A percentile compares a stretch with the other conserved stretches of the same genome.
phyloP scores from a whole-genome alignment of 768 basidiomycete genomes.

The Suillus tomentosus region DNA sequence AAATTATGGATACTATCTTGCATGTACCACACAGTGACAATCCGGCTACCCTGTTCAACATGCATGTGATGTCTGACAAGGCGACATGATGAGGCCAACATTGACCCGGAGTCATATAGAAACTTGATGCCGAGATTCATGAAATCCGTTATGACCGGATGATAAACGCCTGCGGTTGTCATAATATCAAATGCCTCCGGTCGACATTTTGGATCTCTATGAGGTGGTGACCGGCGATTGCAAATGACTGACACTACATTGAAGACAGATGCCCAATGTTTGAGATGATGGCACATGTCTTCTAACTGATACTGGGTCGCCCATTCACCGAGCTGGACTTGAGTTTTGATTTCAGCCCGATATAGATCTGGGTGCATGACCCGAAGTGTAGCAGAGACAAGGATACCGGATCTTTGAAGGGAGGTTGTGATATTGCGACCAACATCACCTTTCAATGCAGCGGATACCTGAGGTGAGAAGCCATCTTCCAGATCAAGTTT shows the following conservation, averaged over 20 bases:
- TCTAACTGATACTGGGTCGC: not conserved
- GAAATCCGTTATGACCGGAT: not conserved
- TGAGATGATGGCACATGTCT: not conserved
- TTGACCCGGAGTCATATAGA: not conserved
- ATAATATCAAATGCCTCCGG: not conserved
- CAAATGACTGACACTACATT: not conserved
- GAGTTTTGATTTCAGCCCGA: not conserved
- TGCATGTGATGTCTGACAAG: not conserved
- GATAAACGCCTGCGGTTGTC: not conserved
- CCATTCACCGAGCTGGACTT: not conserved
- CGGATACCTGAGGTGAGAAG: not conserved
- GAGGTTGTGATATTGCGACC: not conserved
- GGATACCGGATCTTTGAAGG: not conserved
- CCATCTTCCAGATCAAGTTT: not conserved
- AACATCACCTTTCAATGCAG: not conserved
- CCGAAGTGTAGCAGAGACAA: not conserved
- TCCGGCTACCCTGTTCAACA: not conserved
- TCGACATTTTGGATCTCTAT: not conserved
- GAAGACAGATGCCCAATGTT: not conserved
- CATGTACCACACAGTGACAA: too few species aligned
- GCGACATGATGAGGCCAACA: not conserved
- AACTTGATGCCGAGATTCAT: not conserved
- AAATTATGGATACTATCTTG: too few species aligned
- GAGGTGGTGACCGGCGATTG: not conserved
- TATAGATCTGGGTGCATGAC: not conserved